Evolutionary conservation across 345 rosid genomes (phyloP).

Genomic region (Citrus unshiu): DNA sequence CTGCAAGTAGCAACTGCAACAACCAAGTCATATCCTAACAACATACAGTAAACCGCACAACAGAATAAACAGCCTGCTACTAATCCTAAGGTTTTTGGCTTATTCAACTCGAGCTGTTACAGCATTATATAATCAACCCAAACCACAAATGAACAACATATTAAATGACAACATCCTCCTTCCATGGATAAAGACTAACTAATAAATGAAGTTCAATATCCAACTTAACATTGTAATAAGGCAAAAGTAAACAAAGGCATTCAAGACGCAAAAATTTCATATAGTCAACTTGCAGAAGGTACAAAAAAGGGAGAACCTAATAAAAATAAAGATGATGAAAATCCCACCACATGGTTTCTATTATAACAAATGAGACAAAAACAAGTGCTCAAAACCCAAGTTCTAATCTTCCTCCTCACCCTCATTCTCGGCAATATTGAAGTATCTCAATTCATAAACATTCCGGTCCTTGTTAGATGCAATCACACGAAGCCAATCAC

Average conservation of each 20-base stretch:
- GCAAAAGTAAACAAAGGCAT: neutral
- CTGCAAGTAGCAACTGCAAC: slow-evolving; percentile 36
- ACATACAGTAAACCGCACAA: slow-evolving; percentile 26
- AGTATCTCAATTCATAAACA: slow-evolving; percentile 86
- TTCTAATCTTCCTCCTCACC: slow-evolving; percentile 81
- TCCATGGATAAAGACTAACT: neutral
- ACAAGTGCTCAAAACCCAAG: neutral
- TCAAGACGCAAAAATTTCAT: neutral
- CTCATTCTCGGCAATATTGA: slow-evolving; percentile 94
- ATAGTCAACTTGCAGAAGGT: neutral
- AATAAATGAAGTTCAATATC: neutral
- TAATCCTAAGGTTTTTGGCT: neutral
- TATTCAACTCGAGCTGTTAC: neutral
- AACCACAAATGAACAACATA: neutral
- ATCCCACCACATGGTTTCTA: neutral
- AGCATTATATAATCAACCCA: neutral
- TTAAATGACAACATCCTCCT: neutral
- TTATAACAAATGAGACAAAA: neutral
- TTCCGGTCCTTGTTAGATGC: slow-evolving; percentile 83
- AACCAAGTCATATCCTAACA: slow-evolving; percentile 21
- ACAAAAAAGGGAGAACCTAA: neutral
- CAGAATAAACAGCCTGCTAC: slow-evolving; percentile 11
- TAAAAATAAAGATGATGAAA: neutral
- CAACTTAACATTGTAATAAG: neutral
- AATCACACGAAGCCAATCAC: slow-evolving; percentile 95